Evolutionary conservation across 2,329 filamentous ascomycete species (phyloP).

Genomic region (Apiospora koreana): DNA sequence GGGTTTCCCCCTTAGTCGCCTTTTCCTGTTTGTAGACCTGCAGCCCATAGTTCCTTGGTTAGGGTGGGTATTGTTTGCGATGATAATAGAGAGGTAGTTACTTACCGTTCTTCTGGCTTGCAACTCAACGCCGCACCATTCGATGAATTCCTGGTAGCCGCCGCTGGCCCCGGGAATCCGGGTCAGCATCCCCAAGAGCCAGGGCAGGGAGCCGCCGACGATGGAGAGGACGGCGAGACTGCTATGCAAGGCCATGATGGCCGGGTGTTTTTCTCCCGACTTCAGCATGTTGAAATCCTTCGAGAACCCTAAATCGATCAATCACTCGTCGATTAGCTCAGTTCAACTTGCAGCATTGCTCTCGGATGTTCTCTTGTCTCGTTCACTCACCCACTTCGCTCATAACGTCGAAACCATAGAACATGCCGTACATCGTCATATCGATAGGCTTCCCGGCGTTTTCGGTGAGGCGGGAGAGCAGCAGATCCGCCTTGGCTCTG

Average conservation of each 20-base stretch:
- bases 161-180: not conserved
- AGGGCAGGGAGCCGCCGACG: conserved; percentile 19
- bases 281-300: conserved; percentile 41
- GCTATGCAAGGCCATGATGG: conserved; percentile 20
- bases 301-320: conserved; percentile 31
- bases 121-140: conserved; percentile 35
- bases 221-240: conserved; percentile 11
- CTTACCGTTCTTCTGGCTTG: conserved; percentile 21
- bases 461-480: not conserved
- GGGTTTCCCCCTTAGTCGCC: not conserved
- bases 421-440: conserved; percentile 12
- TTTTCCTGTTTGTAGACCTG: not conserved
- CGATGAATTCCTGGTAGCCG: conserved; percentile 27
- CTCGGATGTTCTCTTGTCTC: conserved; percentile 15
- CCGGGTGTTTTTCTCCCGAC: conserved; percentile 33
- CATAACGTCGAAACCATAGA: conserved; percentile 15
- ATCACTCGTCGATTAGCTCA: too few species aligned
- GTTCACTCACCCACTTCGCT: conserved; percentile 13
- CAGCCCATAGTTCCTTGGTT: too few species aligned
- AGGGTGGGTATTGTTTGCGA: too few species aligned
- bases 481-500: conserved; percentile 10
- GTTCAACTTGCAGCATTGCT: too few species aligned
- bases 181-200: conserved; percentile 31
- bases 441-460: conserved; percentile 11
- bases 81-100: not conserved